Evolutionary conservation across 257 asterid genomes (phyloP), one percentile per base, ranked within the genome.

Genomic region (Ligustrum vulgare): DNA sequence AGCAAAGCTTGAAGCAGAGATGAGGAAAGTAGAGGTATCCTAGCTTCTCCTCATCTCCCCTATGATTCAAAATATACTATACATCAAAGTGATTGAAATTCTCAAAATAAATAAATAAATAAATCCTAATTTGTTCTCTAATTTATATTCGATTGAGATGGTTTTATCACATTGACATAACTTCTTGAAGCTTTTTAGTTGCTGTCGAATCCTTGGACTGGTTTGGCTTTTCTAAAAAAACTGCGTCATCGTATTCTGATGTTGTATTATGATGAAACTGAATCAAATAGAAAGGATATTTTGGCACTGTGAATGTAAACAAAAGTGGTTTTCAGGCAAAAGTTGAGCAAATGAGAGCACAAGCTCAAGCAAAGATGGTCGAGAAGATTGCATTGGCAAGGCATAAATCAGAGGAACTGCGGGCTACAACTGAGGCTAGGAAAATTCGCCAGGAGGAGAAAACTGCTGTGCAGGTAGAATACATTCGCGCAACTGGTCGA

Each of bases 1-100:
- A 86, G 94, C 94, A 47, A 93, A 82, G 86, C 92, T 93, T 54
- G 97, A 95, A 80, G 96, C 96, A 72, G 99, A 95, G 84, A 91
- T 90, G 96, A 93, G 97, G 91, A 93, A 90, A 84, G 86, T 85
- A 33, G 99, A 94, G 99, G 98, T 92, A 82, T 11, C 32, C 22
- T n/a, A 58, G 15, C 16, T 56, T 36, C 39, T 71, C 65, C 18
- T 36, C 65, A 31, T 41, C 67, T 67, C 34, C 25, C 54, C 12
- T 64, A 54, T 51, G 35, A 25, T 64, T 66, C 72, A 45, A 13
- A 43, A 62, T 43, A 64, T 51, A 25, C 23, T 15, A 49, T 6
- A 28, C 15, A 2, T 41, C 49, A 41, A 28, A 28, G 31, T 28
- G 31, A n/a, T n/a, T n/a, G n/a, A n/a, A n/a, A n/a, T n/a, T n/a